Evolutionary conservation across 176 grass and related monocot species (phyloP).

Genomic region (Cocos nucifera): DNA sequence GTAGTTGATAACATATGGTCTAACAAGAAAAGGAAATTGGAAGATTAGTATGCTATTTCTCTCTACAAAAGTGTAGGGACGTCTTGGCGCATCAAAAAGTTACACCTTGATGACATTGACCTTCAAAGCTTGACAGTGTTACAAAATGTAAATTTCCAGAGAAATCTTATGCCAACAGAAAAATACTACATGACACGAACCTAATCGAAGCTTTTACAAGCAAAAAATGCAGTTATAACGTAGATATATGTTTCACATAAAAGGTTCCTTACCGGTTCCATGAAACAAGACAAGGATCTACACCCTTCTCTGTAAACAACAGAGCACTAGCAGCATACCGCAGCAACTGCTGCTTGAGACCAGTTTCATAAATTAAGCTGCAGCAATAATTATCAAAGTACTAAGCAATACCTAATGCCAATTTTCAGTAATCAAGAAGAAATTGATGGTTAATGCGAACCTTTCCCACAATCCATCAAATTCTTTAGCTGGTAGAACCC

Average conservation of each 20-base stretch:
- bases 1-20: no score
- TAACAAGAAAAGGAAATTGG: no score
- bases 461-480: constrained; percentile 99
- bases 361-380: constrained; percentile 97
- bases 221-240: no score
- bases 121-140: no score
- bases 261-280: constrained; percentile 72
- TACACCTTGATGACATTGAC: no score
- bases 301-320: constrained; percentile 88
- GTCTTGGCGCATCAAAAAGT: no score
- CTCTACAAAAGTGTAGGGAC: no score
- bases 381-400: constrained; percentile 15
- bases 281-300: constrained; percentile 85
- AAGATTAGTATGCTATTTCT: no score
- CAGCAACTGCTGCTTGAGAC: constrained; percentile 90
- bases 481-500: constrained; percentile 88
- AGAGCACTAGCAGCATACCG: constrained; percentile 96
- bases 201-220: no score
- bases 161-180: no score
- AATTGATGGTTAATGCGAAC: constrained; percentile 26
- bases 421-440: constrained; percentile 3
- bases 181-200: no score
- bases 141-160: no score
- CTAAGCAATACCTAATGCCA: constrained; percentile 11
- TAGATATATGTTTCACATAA: not conserved